A percentile compares a stretch with the other conserved stretches of the same genome.
Conservation (phyloP, 2,329 filamentous ascomycete species). For the Ophiosphaerella narmari region DNA sequence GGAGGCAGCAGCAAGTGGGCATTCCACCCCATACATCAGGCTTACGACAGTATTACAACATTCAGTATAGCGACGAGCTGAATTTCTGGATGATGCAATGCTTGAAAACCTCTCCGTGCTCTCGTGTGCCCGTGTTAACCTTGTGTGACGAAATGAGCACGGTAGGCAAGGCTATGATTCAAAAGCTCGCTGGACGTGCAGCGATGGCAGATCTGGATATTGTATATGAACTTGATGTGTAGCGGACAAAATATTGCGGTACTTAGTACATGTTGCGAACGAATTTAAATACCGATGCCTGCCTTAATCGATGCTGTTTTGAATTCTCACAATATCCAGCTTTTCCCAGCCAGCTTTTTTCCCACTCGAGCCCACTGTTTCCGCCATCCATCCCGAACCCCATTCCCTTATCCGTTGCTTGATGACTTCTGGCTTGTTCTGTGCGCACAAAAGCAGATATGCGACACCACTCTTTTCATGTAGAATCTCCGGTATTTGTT, state of each 20-base stretch:
- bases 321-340: conserved; percentile 81
- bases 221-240: conserved; percentile 9
- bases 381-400: conserved; percentile 70
- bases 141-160: conserved; percentile 20
- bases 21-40: neutral
- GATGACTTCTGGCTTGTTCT: conserved; percentile 82
- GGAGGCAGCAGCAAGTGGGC: conserved; percentile 12
- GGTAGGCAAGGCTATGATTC: conserved; percentile 16
- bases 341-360: conserved; percentile 94
- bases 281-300: no score
- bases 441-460: conserved; percentile 86
- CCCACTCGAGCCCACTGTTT: conserved; percentile 81
- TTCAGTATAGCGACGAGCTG: conserved; percentile 31
- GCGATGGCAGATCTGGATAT: conserved; percentile 27
- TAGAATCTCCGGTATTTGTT: conserved; percentile 68
- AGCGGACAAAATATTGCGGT: neutral
- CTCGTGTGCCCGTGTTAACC: conserved; percentile 11
- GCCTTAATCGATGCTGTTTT: no score
- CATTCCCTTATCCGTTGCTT: conserved; percentile 65
- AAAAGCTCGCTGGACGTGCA: conserved; percentile 17
- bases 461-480: conserved; percentile 71
- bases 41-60: conserved; percentile 1
- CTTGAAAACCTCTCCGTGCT: conserved; percentile 7
- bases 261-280: neutral
- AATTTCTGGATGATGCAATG: conserved; percentile 32